phyloP scores from a whole-genome alignment of 1,139 yeast species.

The Hemisphaericaspora xylanilytica region DNA sequence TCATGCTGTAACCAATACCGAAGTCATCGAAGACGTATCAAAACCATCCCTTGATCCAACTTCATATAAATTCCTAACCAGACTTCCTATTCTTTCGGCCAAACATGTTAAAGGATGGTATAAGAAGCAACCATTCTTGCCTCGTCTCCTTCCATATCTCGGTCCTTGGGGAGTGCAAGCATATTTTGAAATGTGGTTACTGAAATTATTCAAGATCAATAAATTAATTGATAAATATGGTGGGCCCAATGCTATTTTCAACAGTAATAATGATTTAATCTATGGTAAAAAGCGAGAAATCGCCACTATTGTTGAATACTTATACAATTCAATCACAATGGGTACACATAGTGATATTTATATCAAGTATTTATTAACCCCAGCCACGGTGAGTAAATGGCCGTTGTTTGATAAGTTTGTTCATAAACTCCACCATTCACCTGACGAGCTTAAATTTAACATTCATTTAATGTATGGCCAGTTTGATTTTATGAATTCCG shows the following conservation, averaged over 20 bases:
- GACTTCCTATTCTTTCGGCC: constrained; percentile 42
- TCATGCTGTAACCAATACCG: constrained; percentile 52
- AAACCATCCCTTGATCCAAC: constrained; percentile 41
- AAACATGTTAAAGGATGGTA: constrained; percentile 39
- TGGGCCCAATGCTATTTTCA: constrained; percentile 27
- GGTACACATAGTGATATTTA: constrained; percentile 68
- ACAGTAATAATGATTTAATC: constrained; percentile 28
- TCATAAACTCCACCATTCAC: constrained; percentile 20
- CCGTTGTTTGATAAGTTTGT: constrained; percentile 69
- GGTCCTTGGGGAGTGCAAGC: constrained; percentile 54
- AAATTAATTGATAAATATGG: constrained; percentile 36
- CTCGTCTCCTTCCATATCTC: constrained; percentile 38
- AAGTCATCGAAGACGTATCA: constrained; percentile 17
- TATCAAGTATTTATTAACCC: constrained; percentile 61
- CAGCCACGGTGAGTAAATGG: constrained; percentile 72
- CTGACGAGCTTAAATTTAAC: constrained; percentile 31
- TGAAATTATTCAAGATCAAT: constrained; percentile 44
- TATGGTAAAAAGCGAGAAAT: constrained; percentile 47
- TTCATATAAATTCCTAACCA: constrained; percentile 37
- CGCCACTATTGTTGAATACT: constrained; percentile 50
- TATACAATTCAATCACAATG: constrained; percentile 57
- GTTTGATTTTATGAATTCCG: constrained; percentile 81
- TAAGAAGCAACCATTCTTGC: constrained; percentile 41
- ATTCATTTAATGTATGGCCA: constrained; percentile 72
- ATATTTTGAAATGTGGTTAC: constrained; percentile 46